Conservation (phyloP, 768 basidiomycete genomes). For the Daedaleopsis nitida region DNA sequence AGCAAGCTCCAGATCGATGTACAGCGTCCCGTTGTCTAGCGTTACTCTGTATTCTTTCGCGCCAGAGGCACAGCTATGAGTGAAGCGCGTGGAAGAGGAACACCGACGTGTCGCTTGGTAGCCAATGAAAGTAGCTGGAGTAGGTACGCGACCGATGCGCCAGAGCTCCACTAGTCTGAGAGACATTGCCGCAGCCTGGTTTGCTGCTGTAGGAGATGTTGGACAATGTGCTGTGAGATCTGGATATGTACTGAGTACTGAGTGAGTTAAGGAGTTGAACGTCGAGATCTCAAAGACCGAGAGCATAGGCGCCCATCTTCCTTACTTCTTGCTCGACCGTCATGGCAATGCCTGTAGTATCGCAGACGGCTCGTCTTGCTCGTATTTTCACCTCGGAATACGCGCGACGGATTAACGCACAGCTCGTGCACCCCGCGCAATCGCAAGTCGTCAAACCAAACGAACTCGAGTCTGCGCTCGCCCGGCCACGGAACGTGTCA, state of each 20-base stretch:
- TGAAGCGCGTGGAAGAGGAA: neutral
- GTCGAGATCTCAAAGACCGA: no score
- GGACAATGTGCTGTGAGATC: no score
- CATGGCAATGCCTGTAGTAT: neutral
- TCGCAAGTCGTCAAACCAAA: conserved; percentile 36
- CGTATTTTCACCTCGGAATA: conserved; percentile 32
- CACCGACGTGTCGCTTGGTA: no score
- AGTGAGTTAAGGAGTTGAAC: no score
- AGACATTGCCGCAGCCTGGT: no score
- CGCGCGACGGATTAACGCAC: conserved; percentile 31
- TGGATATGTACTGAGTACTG: no score
- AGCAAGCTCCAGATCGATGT: conserved; percentile 20
- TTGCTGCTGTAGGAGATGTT: no score
- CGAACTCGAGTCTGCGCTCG: conserved; percentile 33
- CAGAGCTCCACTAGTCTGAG: no score
- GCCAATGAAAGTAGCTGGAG: no score
- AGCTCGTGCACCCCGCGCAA: conserved; percentile 34
- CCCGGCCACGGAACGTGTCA: conserved; percentile 29
- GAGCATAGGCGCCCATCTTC: no score
- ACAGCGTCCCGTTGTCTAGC: conserved; percentile 24
- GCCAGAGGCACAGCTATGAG: neutral
- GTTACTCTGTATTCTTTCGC: conserved; percentile 12
- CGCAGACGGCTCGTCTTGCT: conserved; percentile 26
- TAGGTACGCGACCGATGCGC: no score
- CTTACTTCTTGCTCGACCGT: no score